Base-by-base conservation (phyloP, 129 eudicot species). In the Cynara cardunculus region DNA sequence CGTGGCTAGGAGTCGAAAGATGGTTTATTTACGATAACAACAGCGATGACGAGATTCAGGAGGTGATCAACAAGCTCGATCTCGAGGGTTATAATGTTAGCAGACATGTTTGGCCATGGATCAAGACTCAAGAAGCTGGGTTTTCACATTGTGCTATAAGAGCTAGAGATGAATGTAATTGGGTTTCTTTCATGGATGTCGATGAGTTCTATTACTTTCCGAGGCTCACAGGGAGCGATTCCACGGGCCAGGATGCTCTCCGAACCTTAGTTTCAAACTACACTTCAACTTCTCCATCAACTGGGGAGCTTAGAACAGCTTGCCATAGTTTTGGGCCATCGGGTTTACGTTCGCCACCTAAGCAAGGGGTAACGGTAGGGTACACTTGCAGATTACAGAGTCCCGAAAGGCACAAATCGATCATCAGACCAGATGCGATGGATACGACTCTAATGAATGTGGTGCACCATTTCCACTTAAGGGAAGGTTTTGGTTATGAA, bases 61-160 rank as follows among this genome's bases (percentile, higher is more conserved):
- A 91, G 26, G 91, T 84, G 65, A 81, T 93, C 24, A 61, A 79
- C 19, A 87, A 92, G 71, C 99, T 95, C 13, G 85, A 92, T 26
- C 80, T 22, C 6, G 92, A 88, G 59, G 84, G 86, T 11, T 88
- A 89, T 46, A 92, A 95, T 72, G 89, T 95, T n/a, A 92, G 80
- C 21, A 78, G 99, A 82, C 97, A 89, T 32, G 86, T 88, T 25
- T 95, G 99, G 99, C 99, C 99, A 0, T 95, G 99, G 99, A 89
- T 95, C 77, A 95, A 95, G 87, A 92, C 97, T 25, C 99, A 95
- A 78, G 99, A 95, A 82, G 99, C 97, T 0, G 99, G 99, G 6
- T 95, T 95, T 79, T 95, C 99, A 0, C 99, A 95, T 41, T 95
- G 99, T 70, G 99, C 94, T 72, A 76, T 95, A 2, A 85, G 93